A percentile compares a stretch with the other conserved stretches of the same genome.
phyloP scores from a whole-genome alignment of 169 alveolate species.

The Plasmodium gallinaceum region DNA sequence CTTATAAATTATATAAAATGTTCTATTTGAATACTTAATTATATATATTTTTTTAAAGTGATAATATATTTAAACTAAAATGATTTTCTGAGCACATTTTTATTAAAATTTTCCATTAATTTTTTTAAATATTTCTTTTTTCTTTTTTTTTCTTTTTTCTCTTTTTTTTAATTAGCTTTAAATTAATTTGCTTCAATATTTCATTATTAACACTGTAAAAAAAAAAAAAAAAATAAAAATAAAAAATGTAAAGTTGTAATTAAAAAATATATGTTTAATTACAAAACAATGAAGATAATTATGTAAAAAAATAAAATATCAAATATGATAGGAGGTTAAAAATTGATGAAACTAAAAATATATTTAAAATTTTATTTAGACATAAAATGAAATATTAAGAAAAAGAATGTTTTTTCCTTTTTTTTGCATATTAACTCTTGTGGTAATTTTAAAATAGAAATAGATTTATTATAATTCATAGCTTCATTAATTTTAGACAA shows the following conservation, averaged over 20 bases:
- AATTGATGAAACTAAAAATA: neutral
- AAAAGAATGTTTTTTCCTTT: too few species aligned
- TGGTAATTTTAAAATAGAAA: slow-evolving; percentile 55
- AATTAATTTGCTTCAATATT: slow-evolving; percentile 56
- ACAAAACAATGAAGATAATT: slow-evolving; percentile 7
- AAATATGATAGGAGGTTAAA: neutral
- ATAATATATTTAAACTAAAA: neutral
- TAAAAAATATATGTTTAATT: neutral
- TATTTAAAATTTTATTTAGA: too few species aligned
- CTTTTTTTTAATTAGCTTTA: slow-evolving; percentile 56
- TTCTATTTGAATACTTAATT: too few species aligned
- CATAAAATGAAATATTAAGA: too few species aligned
- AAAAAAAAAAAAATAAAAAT: too few species aligned
- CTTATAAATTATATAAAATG: neutral
- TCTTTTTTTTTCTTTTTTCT: slow-evolving; percentile 41
- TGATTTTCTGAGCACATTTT: neutral
- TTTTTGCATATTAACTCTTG: slow-evolving; percentile 25
- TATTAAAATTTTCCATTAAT: neutral
- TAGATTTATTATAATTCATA: slow-evolving; percentile 47
- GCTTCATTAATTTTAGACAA: slow-evolving; percentile 65
- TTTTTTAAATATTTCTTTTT: slow-evolving; percentile 24
- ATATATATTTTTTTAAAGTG: neutral
- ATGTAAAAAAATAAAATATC: neutral
- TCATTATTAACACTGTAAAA: slow-evolving; percentile 50
- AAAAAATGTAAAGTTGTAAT: neutral